Percentiles rank a stretch among this genome's conserved stretches.
Evolutionary conservation across 257 asterid genomes (phyloP).

Genomic region (Solanum virginianum): DNA sequence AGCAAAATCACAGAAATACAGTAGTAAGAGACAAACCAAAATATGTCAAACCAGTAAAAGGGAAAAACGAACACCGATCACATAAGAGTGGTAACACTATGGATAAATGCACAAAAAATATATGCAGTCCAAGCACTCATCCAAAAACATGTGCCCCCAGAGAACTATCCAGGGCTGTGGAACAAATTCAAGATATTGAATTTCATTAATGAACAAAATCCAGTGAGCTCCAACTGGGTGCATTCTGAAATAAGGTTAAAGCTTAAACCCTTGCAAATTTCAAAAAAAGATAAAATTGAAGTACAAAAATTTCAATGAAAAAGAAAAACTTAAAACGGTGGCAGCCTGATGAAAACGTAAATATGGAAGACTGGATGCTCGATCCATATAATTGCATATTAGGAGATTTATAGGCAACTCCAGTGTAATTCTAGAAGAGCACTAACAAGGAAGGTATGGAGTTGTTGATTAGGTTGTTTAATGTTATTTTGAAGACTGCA

Average conservation of each 20-base stretch:
- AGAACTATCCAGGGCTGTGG: background rate
- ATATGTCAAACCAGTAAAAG: background rate
- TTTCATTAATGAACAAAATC: background rate
- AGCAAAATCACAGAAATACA: constrained; percentile 7
- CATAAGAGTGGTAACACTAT: background rate
- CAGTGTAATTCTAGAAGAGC: too few species aligned
- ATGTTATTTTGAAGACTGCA: too few species aligned
- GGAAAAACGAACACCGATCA: background rate
- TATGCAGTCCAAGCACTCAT: background rate
- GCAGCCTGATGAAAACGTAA: background rate
- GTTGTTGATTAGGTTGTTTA: too few species aligned
- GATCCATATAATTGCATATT: background rate
- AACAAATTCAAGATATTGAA: background rate
- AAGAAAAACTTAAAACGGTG: background rate
- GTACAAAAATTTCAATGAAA: background rate
- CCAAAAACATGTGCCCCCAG: background rate
- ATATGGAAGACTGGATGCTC: background rate
- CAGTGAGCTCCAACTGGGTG: background rate
- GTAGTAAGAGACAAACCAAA: background rate
- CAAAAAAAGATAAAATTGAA: background rate
- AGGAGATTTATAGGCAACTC: background rate
- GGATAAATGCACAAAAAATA: background rate
- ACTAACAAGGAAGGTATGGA: too few species aligned
- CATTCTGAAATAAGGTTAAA: background rate
- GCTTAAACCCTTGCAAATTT: background rate